These are phyloP conservation scores for Adansonia madagascariensis DNA, from an alignment of 441 rosid species.

Conservation along the genomic window DNA sequence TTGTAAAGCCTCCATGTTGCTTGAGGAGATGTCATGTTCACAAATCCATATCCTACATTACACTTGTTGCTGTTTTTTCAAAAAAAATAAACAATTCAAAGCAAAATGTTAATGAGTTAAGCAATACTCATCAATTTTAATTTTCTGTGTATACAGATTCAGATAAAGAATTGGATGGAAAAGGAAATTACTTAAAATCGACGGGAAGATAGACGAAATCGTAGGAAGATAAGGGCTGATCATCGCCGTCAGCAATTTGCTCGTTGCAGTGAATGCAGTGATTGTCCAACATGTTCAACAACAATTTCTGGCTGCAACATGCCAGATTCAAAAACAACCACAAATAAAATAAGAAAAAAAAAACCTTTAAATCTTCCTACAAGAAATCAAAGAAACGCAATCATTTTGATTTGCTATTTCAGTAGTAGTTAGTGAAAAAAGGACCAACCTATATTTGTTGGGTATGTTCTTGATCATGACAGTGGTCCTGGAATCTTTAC, in stretches of 20 bases:
- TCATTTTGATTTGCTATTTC: neutral
- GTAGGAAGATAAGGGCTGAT: constrained; percentile 73
- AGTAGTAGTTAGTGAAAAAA: neutral
- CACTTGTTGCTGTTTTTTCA: constrained; percentile 74
- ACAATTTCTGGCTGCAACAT: constrained; percentile 77
- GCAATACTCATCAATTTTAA: neutral
- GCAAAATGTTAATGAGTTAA: neutral
- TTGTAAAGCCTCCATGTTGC: constrained; percentile 84
- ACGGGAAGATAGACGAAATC: constrained; percentile 95
- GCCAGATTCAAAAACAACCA: constrained; percentile 1
- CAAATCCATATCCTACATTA: constrained; percentile 98
- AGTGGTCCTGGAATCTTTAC: constrained; percentile 80
- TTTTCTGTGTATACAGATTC: neutral
- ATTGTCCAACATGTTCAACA: constrained; percentile 88
- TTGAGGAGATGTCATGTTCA: constrained; percentile 90
- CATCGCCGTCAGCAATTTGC: constrained; percentile 54
- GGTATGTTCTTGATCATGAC: constrained; percentile 99
- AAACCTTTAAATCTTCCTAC: neutral
- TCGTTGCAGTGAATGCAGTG: constrained; percentile 93
- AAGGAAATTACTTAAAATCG: constrained; percentile 75
- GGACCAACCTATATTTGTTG: constrained; percentile 84
- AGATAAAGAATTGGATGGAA: neutral
- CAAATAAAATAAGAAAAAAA: neutral
- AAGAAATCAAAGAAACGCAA: neutral
- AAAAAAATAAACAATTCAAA: neutral